Conservation (phyloP, 176 grass and related monocot genomes). For the Triticum timopheevii region DNA sequence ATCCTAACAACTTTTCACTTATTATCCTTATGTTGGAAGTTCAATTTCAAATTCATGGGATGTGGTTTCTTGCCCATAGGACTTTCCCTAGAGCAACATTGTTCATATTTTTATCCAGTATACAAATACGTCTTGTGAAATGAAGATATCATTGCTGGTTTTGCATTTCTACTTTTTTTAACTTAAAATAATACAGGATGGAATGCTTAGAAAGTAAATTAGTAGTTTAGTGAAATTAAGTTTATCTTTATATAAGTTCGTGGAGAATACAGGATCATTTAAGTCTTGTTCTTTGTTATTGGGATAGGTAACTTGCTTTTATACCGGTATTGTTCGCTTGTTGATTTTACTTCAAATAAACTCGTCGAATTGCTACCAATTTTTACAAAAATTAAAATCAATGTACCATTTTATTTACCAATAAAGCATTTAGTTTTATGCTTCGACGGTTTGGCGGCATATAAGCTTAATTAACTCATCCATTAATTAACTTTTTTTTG, state of each 20-base stretch:
- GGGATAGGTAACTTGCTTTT: not conserved
- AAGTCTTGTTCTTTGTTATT: too few species aligned
- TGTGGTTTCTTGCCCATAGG: not conserved
- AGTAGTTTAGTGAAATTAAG: not conserved
- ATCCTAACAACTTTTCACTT: not conserved
- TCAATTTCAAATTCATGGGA: not conserved
- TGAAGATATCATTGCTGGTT: not conserved
- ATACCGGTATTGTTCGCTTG: not conserved
- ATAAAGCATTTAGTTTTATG: not conserved
- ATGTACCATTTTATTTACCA: too few species aligned
- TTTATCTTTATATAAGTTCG: not conserved
- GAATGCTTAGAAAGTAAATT: not conserved
- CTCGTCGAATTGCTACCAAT: not conserved
- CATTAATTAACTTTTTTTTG: not conserved
- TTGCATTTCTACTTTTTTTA: not conserved
- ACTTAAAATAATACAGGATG: not conserved
- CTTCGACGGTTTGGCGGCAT: not conserved
- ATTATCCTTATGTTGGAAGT: not conserved
- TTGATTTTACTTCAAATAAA: not conserved
- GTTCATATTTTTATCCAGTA: not conserved
- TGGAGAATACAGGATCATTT: not conserved
- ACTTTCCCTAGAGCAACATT: not conserved
- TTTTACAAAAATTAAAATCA: not conserved
- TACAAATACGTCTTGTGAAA: not conserved
- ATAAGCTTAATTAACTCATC: not conserved